Base-by-base conservation (phyloP, 352 stramenopile species). In the Phytophthora meadii region DNA sequence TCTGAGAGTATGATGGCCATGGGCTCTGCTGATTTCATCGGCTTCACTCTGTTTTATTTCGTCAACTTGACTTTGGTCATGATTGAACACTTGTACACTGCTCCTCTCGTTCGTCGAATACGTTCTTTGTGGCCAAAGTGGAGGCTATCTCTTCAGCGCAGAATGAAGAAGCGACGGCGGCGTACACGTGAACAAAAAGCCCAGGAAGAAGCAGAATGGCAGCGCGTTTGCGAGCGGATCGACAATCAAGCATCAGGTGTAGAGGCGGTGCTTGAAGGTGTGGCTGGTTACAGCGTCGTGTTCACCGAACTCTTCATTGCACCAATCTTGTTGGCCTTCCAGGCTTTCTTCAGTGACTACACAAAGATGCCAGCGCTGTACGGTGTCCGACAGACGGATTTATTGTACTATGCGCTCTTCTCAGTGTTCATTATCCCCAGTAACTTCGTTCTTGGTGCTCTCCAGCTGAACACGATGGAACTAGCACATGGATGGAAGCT, bases 401-500 rank as follows among this genome's bases (percentile, higher is more conserved):
- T 99, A 55, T 74, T 96, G 9, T 99, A 98, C 74, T 99, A 99
- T 76, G 82, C 89, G 30, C 72, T 98, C 36, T 99, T 99, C 76
- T 82, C 90, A 6, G 62, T 98, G 22, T 97, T 98, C 54, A 98
- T 98, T 65, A 98, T 99, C 63, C 93, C 95, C 22, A 98, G 94
- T 71, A 95, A 92, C 55, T 79, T 98, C 27, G 65, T 98, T 45
- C 87, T 98, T 57, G 96, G 98, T 61, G 85, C 96, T 3, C 97
- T 99, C 49, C 81, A 99, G 61, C 84, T 99, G 3, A 98, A 98
- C 70, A 97, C 92, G 25, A 90, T 98, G 56, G 97, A 99, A 65
- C 88, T 99, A 11, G 82, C 97, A 8, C 93, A 98, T 58, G 97
- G 97, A 7, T 99, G 96, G 95, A 98, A 98, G 70, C 84, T 99